Evolutionary conservation across 148 eudicot species (phyloP).

Genomic region (Pharnaceum exiguum): DNA sequence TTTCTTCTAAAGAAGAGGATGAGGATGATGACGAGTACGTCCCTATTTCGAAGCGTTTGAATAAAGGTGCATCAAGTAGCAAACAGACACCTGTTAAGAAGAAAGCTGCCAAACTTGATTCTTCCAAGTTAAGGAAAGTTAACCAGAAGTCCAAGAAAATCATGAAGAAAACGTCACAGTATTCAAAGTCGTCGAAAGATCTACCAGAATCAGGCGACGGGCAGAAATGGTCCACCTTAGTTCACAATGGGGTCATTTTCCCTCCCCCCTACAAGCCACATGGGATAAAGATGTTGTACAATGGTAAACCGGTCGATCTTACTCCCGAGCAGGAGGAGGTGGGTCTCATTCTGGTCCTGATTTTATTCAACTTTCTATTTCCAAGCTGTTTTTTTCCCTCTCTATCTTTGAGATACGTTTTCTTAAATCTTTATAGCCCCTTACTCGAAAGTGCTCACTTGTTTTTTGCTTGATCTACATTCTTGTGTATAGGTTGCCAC

Average conservation of each 20-base stretch:
- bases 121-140: conserved; percentile 47
- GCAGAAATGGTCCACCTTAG: conserved; percentile 93
- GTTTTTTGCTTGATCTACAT: neutral
- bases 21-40: conserved; percentile 59
- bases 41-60: conserved; percentile 72
- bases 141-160: conserved; percentile 58
- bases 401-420: neutral
- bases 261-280: conserved; percentile 94
- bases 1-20: conserved; percentile 42
- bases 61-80: conserved; percentile 45
- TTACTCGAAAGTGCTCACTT: neutral
- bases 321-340: conserved; percentile 99
- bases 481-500: conserved; percentile 79
- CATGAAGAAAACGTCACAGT: conserved; percentile 49
- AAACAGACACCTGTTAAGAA: conserved; percentile 43
- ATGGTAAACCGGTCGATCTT: conserved; percentile 71
- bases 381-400: neutral
- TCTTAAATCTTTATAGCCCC: no score
- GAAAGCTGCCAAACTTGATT: conserved; percentile 32
- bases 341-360: conserved; percentile 13
- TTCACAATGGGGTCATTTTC: conserved; percentile 90
- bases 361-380: neutral
- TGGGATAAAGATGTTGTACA: conserved; percentile 80
- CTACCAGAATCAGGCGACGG: conserved; percentile 91
- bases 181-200: conserved; percentile 65